A percentile compares a stretch with the other conserved stretches of the same genome.
These are phyloP conservation scores for Calonectria henricotiae DNA, from an alignment of 2,329 filamentous ascomycete genomes.

Conservation along the genomic window DNA sequence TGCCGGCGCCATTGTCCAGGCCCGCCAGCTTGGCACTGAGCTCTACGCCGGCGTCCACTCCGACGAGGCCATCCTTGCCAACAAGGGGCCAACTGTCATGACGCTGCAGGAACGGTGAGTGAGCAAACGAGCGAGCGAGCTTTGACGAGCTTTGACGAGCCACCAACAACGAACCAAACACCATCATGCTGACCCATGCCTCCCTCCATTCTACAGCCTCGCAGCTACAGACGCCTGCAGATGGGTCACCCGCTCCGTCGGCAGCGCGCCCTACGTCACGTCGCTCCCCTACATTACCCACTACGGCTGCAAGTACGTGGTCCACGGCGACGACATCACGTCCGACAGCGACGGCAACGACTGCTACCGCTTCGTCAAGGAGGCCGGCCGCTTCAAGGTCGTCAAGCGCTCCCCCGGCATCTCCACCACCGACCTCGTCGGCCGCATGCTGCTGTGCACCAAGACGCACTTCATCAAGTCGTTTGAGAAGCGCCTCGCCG, in stretches of 20 bases:
- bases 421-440: slow-evolving; percentile 97
- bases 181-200: slow-evolving; percentile 28
- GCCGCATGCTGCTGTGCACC: slow-evolving; percentile 97
- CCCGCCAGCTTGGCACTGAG: slow-evolving; percentile 90
- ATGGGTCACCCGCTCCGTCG: slow-evolving; percentile 90
- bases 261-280: slow-evolving; percentile 94
- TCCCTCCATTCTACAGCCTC: slow-evolving; percentile 68
- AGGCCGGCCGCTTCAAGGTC: slow-evolving; percentile 93
- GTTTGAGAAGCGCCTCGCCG: slow-evolving; percentile 78
- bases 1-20: slow-evolving; percentile 96
- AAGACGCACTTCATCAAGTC: slow-evolving; percentile 93
- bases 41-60: slow-evolving; percentile 95
- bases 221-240: slow-evolving; percentile 95
- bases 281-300: slow-evolving; percentile 94
- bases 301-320: slow-evolving; percentile 95
- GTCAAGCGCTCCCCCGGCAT: slow-evolving; percentile 97
- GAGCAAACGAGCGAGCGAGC: no score
- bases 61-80: slow-evolving; percentile 94
- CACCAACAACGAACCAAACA: no score
- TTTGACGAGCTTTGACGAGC: no score
- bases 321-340: slow-evolving; percentile 97
- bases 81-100: slow-evolving; percentile 99
- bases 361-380: slow-evolving; percentile 98
- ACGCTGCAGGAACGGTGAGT: slow-evolving; percentile 85
- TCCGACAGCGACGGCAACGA: slow-evolving; percentile 94